Conservation (phyloP, 169 alveolate genomes). For the Cryptosporidium sp. region DNA sequence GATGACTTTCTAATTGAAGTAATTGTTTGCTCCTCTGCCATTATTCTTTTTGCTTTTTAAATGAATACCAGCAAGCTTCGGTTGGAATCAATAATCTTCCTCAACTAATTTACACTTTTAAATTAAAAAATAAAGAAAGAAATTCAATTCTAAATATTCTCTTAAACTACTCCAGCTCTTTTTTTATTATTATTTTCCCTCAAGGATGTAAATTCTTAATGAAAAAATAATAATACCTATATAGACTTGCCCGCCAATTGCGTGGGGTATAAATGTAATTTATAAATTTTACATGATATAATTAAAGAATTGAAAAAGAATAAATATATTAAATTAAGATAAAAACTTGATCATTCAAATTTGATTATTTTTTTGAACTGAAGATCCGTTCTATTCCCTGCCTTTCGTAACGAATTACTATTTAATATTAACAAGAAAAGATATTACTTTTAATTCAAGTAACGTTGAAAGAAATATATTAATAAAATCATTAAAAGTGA, state of each 20-base stretch:
- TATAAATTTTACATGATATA: neutral
- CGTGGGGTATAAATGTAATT: slow-evolving; percentile 31
- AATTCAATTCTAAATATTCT: neutral
- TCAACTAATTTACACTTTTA: neutral
- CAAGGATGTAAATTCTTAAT: neutral
- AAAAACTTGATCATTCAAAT: neutral
- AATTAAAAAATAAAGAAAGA: neutral
- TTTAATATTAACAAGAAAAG: neutral
- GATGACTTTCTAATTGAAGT: slow-evolving; percentile 24
- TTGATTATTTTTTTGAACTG: neutral
- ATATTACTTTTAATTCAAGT: neutral
- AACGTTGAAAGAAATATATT: neutral
- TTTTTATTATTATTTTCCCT: no score
- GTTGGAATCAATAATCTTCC: neutral
- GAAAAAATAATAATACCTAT: neutral
- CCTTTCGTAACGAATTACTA: neutral
- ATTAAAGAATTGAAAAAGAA: no score
- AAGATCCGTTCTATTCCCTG: no score
- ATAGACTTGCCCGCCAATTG: slow-evolving; percentile 2
- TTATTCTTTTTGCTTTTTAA: neutral
- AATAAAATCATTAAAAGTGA: no score
- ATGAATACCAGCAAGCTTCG: neutral
- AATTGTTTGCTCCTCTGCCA: slow-evolving; percentile 4
- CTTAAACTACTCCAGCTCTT: neutral
- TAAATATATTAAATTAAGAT: neutral